Percentiles rank a stretch among this genome's conserved stretches.
Conservation (phyloP, 768 basidiomycete species). For the Tubosaeta sp. region DNA sequence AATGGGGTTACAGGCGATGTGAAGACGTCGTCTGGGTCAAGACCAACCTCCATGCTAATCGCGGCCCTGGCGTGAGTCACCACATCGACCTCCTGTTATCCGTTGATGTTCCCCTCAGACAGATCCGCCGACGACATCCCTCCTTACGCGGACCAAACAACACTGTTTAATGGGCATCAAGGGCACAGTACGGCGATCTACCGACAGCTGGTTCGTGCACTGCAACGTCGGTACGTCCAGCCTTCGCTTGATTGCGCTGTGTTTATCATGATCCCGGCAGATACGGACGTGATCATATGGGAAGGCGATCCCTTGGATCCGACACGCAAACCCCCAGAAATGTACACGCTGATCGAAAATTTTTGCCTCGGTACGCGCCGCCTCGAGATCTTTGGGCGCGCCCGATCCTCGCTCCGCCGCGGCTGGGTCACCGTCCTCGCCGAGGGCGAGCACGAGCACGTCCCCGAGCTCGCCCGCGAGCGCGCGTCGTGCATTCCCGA, state of each 20-base stretch:
- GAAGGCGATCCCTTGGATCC: conserved; percentile 86
- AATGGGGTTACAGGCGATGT: conserved; percentile 92
- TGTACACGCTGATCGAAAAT: conserved; percentile 94
- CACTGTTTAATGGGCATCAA: conserved; percentile 97
- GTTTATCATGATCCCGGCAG: conserved; percentile 34
- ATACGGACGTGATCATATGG: conserved; percentile 97
- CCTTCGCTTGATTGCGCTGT: neutral
- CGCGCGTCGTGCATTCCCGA: conserved; percentile 27
- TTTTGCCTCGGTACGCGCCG: conserved; percentile 93
- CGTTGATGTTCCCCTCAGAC: conserved; percentile 43
- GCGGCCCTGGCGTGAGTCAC: conserved; percentile 66
- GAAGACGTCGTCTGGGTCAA: conserved; percentile 99
- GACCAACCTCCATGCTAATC: conserved; percentile 72
- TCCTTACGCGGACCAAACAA: conserved; percentile 88
- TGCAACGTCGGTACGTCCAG: conserved; percentile 83
- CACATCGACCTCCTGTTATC: neutral
- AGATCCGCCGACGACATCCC: conserved; percentile 79
- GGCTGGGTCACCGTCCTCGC: conserved; percentile 91
- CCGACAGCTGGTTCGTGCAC: conserved; percentile 95
- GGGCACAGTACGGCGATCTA: conserved; percentile 91
- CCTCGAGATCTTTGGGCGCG: conserved; percentile 82
- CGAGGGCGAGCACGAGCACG: conserved; percentile 55
- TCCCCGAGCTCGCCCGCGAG: conserved; percentile 35
- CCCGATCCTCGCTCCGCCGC: conserved; percentile 61
- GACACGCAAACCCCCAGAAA: conserved; percentile 87